A percentile compares a stretch with the other conserved stretches of the same genome.
Conservation (phyloP, 768 basidiomycete species). For the Xerocomellus intermedius region DNA sequence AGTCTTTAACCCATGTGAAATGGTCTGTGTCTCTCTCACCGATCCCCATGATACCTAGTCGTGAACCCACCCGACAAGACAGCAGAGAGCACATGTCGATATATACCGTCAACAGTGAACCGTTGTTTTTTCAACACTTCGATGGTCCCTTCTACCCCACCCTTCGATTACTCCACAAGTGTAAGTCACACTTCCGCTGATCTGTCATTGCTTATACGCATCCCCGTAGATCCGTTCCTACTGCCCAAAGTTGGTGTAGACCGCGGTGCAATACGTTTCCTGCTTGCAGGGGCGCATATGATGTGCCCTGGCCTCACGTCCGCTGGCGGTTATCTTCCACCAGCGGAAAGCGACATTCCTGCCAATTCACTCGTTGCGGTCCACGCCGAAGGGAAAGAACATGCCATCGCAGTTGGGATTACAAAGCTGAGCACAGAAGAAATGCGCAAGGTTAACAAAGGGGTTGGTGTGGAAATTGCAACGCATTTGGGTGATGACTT, state of each 20-base stretch:
- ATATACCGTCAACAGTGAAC: slow-evolving; percentile 83
- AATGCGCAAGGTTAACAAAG: slow-evolving; percentile 87
- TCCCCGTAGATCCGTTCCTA: slow-evolving; percentile 78
- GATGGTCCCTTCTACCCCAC: slow-evolving; percentile 93
- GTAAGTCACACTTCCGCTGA: slow-evolving; percentile 43
- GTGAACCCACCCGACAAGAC: slow-evolving; percentile 27
- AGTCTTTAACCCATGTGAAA: slow-evolving; percentile 87
- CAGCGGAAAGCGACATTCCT: slow-evolving; percentile 62
- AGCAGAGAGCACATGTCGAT: slow-evolving; percentile 97
- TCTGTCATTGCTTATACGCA: background rate
- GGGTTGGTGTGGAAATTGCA: slow-evolving; percentile 84
- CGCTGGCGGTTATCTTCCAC: slow-evolving; percentile 82
- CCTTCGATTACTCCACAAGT: slow-evolving; percentile 86
- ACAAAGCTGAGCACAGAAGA: slow-evolving; percentile 84
- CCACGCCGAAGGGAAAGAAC: slow-evolving; percentile 93
- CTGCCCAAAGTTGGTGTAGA: slow-evolving; percentile 89
- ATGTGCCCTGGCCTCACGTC: slow-evolving; percentile 98
- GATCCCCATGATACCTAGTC: slow-evolving; percentile 9
- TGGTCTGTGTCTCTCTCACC: slow-evolving; percentile 47
- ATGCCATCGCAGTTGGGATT: slow-evolving; percentile 83
- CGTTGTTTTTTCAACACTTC: slow-evolving; percentile 94
- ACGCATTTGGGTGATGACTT: slow-evolving; percentile 86
- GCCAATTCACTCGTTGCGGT: slow-evolving; percentile 84
- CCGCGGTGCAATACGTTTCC: slow-evolving; percentile 96
- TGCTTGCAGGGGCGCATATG: slow-evolving; percentile 91